These are phyloP conservation scores for Tylopilus balloui DNA, from an alignment of 768 basidiomycete species.

Conservation along the genomic window DNA sequence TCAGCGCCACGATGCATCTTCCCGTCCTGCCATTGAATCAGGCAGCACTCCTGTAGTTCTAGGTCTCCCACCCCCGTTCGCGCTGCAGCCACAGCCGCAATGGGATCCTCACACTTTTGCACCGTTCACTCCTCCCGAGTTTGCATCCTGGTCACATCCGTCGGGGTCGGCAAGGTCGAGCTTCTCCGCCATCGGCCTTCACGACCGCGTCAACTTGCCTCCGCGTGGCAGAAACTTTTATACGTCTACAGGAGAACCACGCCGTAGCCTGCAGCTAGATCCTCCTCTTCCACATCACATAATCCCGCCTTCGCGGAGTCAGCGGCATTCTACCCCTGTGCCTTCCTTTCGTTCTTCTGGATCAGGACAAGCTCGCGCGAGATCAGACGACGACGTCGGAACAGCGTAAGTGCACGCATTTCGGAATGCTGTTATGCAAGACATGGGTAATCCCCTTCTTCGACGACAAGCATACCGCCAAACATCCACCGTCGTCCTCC, in stretches of 20 bases:
- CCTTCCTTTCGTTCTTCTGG: constrained; percentile 12
- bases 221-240: constrained; percentile 11
- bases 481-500: constrained; percentile 1
- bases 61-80: constrained; percentile 51
- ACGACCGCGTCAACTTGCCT: constrained; percentile 15
- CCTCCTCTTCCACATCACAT: constrained; percentile 15
- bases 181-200: constrained; percentile 14
- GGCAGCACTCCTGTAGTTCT: constrained; percentile 8
- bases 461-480: background rate
- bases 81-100: constrained; percentile 62
- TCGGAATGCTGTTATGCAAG: constrained; percentile 16
- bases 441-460: background rate
- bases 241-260: constrained; percentile 15
- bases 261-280: constrained; percentile 11
- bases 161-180: constrained; percentile 27
- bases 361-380: constrained; percentile 12
- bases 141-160: constrained; percentile 32
- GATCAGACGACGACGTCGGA: constrained; percentile 18
- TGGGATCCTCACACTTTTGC: constrained; percentile 50
- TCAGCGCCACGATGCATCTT: constrained; percentile 19
- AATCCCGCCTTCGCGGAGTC: constrained; percentile 16
- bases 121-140: constrained; percentile 35
- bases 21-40: constrained; percentile 16
- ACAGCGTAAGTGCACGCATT: constrained; percentile 15
- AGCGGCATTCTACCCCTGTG: constrained; percentile 13